These are phyloP conservation scores for Abrus precatorius DNA, from an alignment of 306 rosid genomes.

Conservation along the genomic window DNA sequence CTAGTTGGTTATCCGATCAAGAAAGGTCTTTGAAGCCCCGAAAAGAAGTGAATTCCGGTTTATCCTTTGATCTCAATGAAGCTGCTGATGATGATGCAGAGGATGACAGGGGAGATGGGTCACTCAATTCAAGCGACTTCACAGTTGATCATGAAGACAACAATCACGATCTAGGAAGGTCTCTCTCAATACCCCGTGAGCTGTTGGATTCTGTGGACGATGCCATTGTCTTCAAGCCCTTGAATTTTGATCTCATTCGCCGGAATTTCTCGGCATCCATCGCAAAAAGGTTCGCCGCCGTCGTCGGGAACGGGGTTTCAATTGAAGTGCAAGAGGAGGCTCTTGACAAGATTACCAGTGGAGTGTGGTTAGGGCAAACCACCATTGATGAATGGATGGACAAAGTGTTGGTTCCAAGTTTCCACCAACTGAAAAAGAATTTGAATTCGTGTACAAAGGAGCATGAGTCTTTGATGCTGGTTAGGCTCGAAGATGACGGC, in stretches of 20 bases:
- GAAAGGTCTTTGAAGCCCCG: slow-evolving; percentile 71
- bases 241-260: slow-evolving; percentile 63
- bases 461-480: slow-evolving; percentile 57
- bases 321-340: slow-evolving; percentile 85
- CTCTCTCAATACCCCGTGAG: slow-evolving; percentile 59
- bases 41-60: slow-evolving; percentile 57
- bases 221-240: slow-evolving; percentile 83
- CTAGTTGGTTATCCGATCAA: slow-evolving; percentile 66
- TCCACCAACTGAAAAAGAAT: slow-evolving; percentile 69
- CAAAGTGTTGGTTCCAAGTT: slow-evolving; percentile 75
- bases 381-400: slow-evolving; percentile 84
- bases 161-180: slow-evolving; percentile 44
- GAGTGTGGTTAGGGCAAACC: slow-evolving; percentile 81
- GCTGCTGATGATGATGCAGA: slow-evolving; percentile 62
- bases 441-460: slow-evolving; percentile 40
- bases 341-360: slow-evolving; percentile 77
- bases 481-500: slow-evolving; percentile 75
- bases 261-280: slow-evolving; percentile 60
- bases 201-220: slow-evolving; percentile 74
- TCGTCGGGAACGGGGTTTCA: slow-evolving; percentile 65
- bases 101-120: slow-evolving; percentile 79
- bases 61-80: slow-evolving; percentile 89
- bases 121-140: slow-evolving; percentile 90
- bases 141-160: slow-evolving; percentile 82
- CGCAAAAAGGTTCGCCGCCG: slow-evolving; percentile 57